Conservation (phyloP, 257 asterid species). For the Solanum gandarillasii region DNA sequence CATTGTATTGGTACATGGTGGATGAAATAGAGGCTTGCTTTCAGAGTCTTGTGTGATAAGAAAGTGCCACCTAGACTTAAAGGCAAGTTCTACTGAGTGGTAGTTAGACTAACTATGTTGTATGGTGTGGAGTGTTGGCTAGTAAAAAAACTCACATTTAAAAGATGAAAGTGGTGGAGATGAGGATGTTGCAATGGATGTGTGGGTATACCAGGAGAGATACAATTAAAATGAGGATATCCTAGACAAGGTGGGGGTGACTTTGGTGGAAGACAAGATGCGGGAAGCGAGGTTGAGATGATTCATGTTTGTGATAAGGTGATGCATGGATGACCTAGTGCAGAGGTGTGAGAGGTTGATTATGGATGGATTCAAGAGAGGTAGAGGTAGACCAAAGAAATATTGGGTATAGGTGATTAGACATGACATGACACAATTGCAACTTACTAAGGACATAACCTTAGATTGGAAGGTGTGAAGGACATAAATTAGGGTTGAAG, state of each 20-base stretch:
- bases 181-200: not conserved
- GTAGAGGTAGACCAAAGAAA: not conserved
- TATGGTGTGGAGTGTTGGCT: not conserved
- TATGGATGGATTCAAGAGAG: not conserved
- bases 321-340: not conserved
- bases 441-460: not conserved
- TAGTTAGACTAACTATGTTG: not conserved
- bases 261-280: not conserved
- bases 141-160: not conserved
- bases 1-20: not conserved
- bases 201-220: not conserved
- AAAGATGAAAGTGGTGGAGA: not conserved
- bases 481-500: not conserved
- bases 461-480: not conserved
- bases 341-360: not conserved
- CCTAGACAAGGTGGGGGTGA: not conserved
- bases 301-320: not conserved
- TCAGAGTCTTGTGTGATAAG: not conserved
- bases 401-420: not conserved
- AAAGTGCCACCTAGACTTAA: not conserved
- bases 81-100: not conserved
- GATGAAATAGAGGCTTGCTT: not conserved
- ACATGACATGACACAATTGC: not conserved
- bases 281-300: not conserved
- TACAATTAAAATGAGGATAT: not conserved